Conservation (phyloP, 805 yeast species). For the Starmera amethionina region DNA sequence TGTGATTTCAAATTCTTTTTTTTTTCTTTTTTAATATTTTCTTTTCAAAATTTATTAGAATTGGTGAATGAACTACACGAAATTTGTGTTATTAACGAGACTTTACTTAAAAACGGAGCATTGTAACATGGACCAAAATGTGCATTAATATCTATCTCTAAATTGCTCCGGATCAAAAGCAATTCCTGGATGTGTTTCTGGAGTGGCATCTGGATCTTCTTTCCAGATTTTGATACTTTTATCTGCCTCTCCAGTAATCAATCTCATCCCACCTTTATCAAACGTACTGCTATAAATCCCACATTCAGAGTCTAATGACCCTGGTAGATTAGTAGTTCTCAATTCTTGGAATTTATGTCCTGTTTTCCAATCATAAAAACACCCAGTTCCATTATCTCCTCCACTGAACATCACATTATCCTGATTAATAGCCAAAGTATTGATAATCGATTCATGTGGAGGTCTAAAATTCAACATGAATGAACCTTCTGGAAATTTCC, state of each 20-base stretch:
- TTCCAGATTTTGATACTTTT: slow-evolving; percentile 75
- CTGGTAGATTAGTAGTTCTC: slow-evolving; percentile 51
- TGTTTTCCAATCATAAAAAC: slow-evolving; percentile 66
- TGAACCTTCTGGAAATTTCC: slow-evolving; percentile 73
- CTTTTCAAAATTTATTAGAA: no score
- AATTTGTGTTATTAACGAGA: no score
- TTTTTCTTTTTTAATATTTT: no score
- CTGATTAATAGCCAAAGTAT: slow-evolving; percentile 53
- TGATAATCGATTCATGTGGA: slow-evolving; percentile 42
- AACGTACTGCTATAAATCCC: slow-evolving; percentile 65
- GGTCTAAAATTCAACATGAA: slow-evolving; percentile 50
- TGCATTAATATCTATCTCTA: slow-evolving; percentile 9
- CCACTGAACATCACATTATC: slow-evolving; percentile 69
- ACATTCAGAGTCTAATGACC: slow-evolving; percentile 55
- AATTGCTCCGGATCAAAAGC: slow-evolving; percentile 12
- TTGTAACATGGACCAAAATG: no score
- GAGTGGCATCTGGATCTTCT: slow-evolving; percentile 27
- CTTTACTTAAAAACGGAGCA: no score
- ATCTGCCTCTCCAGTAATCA: slow-evolving; percentile 87
- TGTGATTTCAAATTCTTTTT: no score
- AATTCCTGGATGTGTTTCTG: slow-evolving; percentile 16
- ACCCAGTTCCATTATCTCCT: slow-evolving; percentile 71
- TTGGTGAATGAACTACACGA: no score
- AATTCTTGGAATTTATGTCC: slow-evolving; percentile 55
- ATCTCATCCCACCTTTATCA: slow-evolving; percentile 70